Evolutionary conservation across 2,329 filamentous ascomycete genomes (phyloP).

Genomic region (Leptographium lundbergii): DNA sequence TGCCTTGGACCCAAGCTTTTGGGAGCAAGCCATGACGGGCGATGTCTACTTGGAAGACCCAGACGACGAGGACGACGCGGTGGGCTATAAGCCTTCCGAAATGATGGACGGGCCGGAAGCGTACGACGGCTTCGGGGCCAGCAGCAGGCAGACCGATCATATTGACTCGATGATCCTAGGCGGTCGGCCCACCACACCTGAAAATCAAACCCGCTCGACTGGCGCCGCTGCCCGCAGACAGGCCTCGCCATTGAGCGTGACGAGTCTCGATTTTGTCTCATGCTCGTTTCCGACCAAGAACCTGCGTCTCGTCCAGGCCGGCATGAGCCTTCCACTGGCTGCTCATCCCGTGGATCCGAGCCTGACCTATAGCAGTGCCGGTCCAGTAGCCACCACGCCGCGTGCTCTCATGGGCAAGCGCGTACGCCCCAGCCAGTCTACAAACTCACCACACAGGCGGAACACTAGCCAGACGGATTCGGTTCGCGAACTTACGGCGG

Average conservation of each 20-base stretch:
- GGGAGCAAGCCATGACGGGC: slow-evolving; percentile 23
- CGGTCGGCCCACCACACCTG: slow-evolving; percentile 35
- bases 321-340: slow-evolving; percentile 29
- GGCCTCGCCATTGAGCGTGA: slow-evolving; percentile 42
- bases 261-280: slow-evolving; percentile 48
- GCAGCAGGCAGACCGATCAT: slow-evolving; percentile 32
- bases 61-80: neutral
- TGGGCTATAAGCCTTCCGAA: too few species aligned
- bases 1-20: slow-evolving; percentile 40
- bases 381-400: slow-evolving; percentile 45
- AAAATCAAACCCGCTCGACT: slow-evolving; percentile 16
- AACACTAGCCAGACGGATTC: slow-evolving; percentile 85
- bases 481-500: slow-evolving; percentile 50
- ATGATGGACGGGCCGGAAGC: neutral
- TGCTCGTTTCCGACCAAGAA: slow-evolving; percentile 49
- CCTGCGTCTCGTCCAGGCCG: slow-evolving; percentile 25
- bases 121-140: slow-evolving; percentile 17
- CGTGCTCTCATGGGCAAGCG: slow-evolving; percentile 46
- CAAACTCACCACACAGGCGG: slow-evolving; percentile 51
- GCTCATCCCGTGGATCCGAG: slow-evolving; percentile 45
- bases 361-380: slow-evolving; percentile 31
- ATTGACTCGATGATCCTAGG: slow-evolving; percentile 34
- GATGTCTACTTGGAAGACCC: neutral
- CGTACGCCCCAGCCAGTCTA: slow-evolving; percentile 30
- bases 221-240: slow-evolving; percentile 22